These are phyloP conservation scores for Mesembryanthemum crystallinum DNA, from an alignment of 148 eudicot genomes.

Conservation along the genomic window DNA sequence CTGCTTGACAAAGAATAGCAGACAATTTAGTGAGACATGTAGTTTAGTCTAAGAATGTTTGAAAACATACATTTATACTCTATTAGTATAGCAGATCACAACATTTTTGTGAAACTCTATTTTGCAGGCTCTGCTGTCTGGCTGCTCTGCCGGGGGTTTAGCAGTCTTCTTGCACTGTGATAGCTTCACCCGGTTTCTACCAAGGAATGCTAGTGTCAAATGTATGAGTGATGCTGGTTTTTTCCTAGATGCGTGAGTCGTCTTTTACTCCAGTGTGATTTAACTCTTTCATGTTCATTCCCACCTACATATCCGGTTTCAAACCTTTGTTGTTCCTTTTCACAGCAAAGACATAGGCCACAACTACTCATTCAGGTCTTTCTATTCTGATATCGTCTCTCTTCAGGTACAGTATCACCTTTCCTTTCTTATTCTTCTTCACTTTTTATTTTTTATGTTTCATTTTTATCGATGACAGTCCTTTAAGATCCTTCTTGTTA, in stretches of 20 bases:
- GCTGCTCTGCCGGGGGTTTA: constrained; percentile 97
- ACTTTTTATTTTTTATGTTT: neutral
- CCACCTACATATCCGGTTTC: neutral
- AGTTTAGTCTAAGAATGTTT: neutral
- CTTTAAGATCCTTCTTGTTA: constrained; percentile 6
- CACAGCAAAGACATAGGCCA: constrained; percentile 65
- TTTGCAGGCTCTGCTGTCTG: constrained; percentile 76
- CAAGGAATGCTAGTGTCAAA: constrained; percentile 64
- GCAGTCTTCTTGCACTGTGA: constrained; percentile 83
- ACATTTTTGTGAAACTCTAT: neutral
- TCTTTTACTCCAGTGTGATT: neutral
- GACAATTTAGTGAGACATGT: no score
- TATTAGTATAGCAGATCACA: neutral
- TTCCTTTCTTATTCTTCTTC: no score
- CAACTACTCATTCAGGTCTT: constrained; percentile 51
- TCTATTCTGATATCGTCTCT: constrained; percentile 47
- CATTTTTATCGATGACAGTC: neutral
- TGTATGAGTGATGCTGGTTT: constrained; percentile 95
- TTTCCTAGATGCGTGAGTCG: constrained; percentile 68
- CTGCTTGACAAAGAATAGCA: no score
- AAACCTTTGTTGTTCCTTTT: constrained; percentile 20
- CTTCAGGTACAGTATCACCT: constrained; percentile 58
- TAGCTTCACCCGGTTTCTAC: constrained; percentile 62
- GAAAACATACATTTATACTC: neutral
- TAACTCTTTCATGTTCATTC: neutral